Conservation (phyloP, 257 asterid species). For the Solanum lignicaule region DNA sequence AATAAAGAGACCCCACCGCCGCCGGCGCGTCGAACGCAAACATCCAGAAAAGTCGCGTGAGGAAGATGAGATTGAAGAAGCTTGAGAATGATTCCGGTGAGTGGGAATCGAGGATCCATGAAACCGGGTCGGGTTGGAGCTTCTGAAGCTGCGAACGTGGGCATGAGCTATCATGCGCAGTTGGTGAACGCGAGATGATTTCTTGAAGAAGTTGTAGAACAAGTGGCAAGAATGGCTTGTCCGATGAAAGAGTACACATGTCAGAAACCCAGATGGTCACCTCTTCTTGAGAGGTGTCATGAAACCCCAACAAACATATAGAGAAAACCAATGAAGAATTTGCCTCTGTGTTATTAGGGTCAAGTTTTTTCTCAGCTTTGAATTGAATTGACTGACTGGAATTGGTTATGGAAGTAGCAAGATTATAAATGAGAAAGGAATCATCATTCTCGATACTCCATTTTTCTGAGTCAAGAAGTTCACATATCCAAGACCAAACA, state of each 20-base stretch:
- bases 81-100: conserved; percentile 69
- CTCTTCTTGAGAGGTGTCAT: conserved; percentile 9
- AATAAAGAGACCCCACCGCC: conserved; percentile 56
- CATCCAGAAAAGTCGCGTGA: conserved; percentile 65
- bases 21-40: conserved; percentile 60
- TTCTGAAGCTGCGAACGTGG: conserved; percentile 59
- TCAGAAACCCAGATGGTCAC: conserved; percentile 55
- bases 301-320: conserved; percentile 19
- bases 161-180: conserved; percentile 42
- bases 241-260: conserved; percentile 35
- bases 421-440: conserved; percentile 28
- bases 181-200: conserved; percentile 56
- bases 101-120: conserved; percentile 75
- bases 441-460: conserved; percentile 12
- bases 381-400: conserved; percentile 32
- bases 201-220: conserved; percentile 68
- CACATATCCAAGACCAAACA: conserved; percentile 83
- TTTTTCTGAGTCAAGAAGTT: conserved; percentile 51
- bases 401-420: conserved; percentile 22
- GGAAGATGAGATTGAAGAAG: conserved; percentile 62
- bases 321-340: conserved; percentile 38
- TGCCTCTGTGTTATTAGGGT: conserved; percentile 8
- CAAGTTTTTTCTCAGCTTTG: conserved; percentile 30
- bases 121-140: conserved; percentile 50
- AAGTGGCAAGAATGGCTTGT: conserved; percentile 65